Evolutionary conservation across 306 rosid species (phyloP).

Genomic region (Mimosa pudica): DNA sequence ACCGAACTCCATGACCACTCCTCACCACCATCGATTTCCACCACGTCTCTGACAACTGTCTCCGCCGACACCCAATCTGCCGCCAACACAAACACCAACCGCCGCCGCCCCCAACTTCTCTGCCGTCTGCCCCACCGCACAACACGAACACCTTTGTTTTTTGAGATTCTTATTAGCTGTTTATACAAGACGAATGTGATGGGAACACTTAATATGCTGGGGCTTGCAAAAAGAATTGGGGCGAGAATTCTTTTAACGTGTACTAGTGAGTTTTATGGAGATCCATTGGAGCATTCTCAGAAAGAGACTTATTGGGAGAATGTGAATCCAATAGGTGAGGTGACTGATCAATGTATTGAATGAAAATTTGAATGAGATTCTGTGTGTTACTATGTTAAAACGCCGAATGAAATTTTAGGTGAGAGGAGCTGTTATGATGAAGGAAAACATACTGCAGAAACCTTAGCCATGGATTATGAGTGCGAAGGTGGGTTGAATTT

Average conservation of each 20-base stretch:
- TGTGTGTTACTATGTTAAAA: not conserved
- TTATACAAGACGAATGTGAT: constrained; percentile 84
- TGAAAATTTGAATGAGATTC: constrained; percentile 30
- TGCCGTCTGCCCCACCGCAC: too few relatives aligned
- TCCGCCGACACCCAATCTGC: too few relatives aligned
- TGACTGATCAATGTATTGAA: constrained; percentile 1
- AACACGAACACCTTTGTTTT: too few relatives aligned
- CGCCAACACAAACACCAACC: too few relatives aligned
- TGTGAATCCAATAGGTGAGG: constrained; percentile 95
- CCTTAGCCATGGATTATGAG: constrained; percentile 92
- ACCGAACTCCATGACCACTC: too few relatives aligned
- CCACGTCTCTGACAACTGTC: too few relatives aligned
- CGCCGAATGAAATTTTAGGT: constrained; percentile 48
- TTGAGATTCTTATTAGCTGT: constrained; percentile 54
- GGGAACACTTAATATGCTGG: constrained; percentile 83
- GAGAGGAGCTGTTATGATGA: constrained; percentile 98
- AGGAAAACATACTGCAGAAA: constrained; percentile 97
- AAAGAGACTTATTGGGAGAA: constrained; percentile 98
- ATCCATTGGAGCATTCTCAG: constrained; percentile 97
- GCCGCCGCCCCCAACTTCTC: too few relatives aligned
- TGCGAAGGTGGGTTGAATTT: too few relatives aligned
- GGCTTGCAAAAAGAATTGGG: constrained; percentile 90
- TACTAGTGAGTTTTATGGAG: constrained; percentile 96
- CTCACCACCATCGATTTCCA: too few relatives aligned
- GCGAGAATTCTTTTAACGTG: constrained; percentile 78